Base-by-base conservation (phyloP, 192 early-diverging fungal genomes). In the Podila horticola region DNA sequence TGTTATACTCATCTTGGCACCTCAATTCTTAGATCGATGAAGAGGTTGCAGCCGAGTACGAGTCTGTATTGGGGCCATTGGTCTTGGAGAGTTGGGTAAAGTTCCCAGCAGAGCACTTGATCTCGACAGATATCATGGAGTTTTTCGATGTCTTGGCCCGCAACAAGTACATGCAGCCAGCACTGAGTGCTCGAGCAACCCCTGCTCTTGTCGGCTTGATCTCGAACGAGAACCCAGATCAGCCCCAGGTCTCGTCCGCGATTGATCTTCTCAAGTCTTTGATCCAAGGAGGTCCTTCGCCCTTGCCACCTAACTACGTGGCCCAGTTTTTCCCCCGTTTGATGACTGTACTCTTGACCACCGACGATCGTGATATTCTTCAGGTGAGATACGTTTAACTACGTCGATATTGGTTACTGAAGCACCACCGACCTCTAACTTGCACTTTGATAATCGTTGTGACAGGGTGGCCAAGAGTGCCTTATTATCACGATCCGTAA, bases 281-380 rank as follows among this genome's bases (percentile, higher is more conserved):
- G 55, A 85, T 95, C 31, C 87, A 88, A 48, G 89, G 88, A 50
- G 89, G 90, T 0, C 88, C 95, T 8, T 91, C 92, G 19, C 93
- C 95, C 22, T 84, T 97, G 51, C 93, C 95, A 5, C 60, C 74
- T 0, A 88, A 87, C 28, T 93, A 91, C 52, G 85, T 91, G 0
- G 84, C 93, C 30, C 84, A 91, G 45, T 84, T 97, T 34, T 97
- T 97, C 76, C 95, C 95, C 3, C 72, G 83, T 19, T 79, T 98
- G 51, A 94, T 98, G 84, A 86, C 86, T 30, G 84, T 94, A 7
- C 84, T 96, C 61, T 83, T 89, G 55, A 79, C 70, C 12, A 84
- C 83, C 22, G 91, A 90, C 30, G 94, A 98, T 71, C 83, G 81
- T 52, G 88, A 90, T 31, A 89, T 97, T 48, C 86, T 97, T 49